A percentile compares a stretch with the other conserved stretches of the same genome.
These are phyloP conservation scores for Bidens hawaiensis DNA, from an alignment of 140 eudicot genomes.

Conservation along the genomic window DNA sequence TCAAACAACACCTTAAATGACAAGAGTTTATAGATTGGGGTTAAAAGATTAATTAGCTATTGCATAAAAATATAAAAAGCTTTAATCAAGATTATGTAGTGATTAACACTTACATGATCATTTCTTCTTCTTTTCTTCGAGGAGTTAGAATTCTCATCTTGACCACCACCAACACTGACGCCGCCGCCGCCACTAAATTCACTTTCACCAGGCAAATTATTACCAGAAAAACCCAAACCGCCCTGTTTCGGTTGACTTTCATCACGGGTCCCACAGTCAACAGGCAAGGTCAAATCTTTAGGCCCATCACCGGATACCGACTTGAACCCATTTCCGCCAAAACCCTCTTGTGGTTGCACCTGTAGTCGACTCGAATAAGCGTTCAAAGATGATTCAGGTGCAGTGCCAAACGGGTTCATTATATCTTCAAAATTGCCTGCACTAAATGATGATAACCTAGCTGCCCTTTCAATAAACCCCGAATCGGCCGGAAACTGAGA, in stretches of 20 bases:
- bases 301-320: constrained; percentile 35
- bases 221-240: constrained; percentile 43
- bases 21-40: background rate
- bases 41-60: background rate
- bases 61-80: background rate
- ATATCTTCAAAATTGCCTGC: constrained; percentile 70
- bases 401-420: constrained; percentile 48
- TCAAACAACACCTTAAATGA: too few relatives aligned
- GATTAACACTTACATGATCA: constrained; percentile 46
- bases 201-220: constrained; percentile 57
- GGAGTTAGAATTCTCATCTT: constrained; percentile 46
- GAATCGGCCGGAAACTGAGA: constrained; percentile 79
- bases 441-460: constrained; percentile 65
- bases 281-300: constrained; percentile 32
- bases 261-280: constrained; percentile 30
- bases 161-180: too few relatives aligned
- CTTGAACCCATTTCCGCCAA: constrained; percentile 38
- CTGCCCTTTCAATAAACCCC: constrained; percentile 79
- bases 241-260: constrained; percentile 50
- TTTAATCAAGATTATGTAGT: constrained; percentile 7
- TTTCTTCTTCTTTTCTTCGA: constrained; percentile 65
- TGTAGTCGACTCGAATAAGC: constrained; percentile 35
- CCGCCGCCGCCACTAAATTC: too few relatives aligned
- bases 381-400: constrained; percentile 33
- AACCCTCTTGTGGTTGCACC: constrained; percentile 42